Percentiles rank a stretch among this genome's conserved stretches.
These are phyloP conservation scores for Aspergillus coremiiformis DNA, from an alignment of 495 filamentous ascomycete genomes.

Conservation along the genomic window DNA sequence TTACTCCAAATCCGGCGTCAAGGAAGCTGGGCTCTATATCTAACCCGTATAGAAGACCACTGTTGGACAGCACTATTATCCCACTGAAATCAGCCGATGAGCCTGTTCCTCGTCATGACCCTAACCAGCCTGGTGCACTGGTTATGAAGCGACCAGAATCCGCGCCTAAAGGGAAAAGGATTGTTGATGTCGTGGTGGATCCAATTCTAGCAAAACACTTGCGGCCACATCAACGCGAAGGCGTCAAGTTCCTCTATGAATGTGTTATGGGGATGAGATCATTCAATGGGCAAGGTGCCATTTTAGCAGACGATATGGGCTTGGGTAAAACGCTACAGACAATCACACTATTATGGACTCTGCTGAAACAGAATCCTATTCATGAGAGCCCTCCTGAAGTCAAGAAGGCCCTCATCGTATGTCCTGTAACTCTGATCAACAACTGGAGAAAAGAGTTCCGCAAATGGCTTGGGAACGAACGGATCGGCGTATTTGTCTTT, in stretches of 20 bases:
- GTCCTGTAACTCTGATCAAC: constrained; percentile 69
- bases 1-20: constrained; percentile 17
- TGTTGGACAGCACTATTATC: constrained; percentile 48
- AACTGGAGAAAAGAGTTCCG: constrained; percentile 77
- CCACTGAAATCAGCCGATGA: constrained; percentile 29
- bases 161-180: constrained; percentile 53
- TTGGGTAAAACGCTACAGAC: constrained; percentile 76
- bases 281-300: constrained; percentile 66
- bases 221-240: constrained; percentile 69
- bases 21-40: constrained; percentile 16
- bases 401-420: constrained; percentile 75
- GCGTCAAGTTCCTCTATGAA: constrained; percentile 73
- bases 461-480: constrained; percentile 74
- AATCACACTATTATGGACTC: constrained; percentile 70
- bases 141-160: constrained; percentile 59
- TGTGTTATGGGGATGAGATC: constrained; percentile 74
- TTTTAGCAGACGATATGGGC: constrained; percentile 80
- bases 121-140: constrained; percentile 51
- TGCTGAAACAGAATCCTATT: constrained; percentile 74
- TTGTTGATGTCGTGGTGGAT: constrained; percentile 79
- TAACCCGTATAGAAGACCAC: constrained; percentile 52
- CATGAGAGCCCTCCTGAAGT: constrained; percentile 55
- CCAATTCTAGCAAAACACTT: constrained; percentile 59
- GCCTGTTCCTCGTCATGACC: constrained; percentile 61
- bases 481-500: constrained; percentile 68